Percentiles rank a stretch among this genome's conserved stretches.
These are phyloP conservation scores for Cydonia oblonga DNA, from an alignment of 331 rosid species.

Conservation along the genomic window DNA sequence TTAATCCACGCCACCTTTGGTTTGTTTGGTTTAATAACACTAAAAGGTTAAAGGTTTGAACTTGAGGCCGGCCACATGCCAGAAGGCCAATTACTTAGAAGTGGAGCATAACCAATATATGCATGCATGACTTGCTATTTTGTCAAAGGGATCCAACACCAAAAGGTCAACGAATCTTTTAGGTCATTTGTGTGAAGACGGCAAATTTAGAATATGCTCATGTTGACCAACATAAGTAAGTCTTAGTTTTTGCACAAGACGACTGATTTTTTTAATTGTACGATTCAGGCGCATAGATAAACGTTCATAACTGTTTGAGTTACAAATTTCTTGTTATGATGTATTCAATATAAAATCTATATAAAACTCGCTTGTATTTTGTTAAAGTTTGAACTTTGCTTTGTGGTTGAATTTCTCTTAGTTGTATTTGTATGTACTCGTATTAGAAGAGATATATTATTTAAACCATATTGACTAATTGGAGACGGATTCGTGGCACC, in stretches of 20 bases:
- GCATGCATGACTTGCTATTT: conserved; percentile 8
- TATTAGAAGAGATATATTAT: neutral
- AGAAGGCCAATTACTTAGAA: neutral
- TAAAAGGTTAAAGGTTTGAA: neutral
- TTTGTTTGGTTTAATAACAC: conserved; percentile 2
- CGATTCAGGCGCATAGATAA: neutral
- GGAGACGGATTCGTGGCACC: too few species aligned
- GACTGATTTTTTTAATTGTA: neutral
- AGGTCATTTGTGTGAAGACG: conserved; percentile 8
- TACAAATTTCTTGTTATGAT: too few species aligned
- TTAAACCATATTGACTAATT: neutral
- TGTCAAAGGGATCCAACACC: conserved; percentile 12
- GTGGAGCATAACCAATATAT: neutral
- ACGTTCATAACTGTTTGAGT: neutral
- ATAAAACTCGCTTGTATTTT: neutral
- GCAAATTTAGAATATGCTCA: neutral
- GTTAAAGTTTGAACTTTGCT: neutral
- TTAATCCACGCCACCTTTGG: neutral
- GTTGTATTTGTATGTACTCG: neutral
- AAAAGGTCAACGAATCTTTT: conserved; percentile 19
- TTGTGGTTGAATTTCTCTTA: neutral
- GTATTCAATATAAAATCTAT: too few species aligned
- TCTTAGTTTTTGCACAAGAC: neutral
- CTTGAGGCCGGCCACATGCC: neutral
- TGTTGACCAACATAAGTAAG: neutral